Evolutionary conservation across 768 basidiomycete genomes (phyloP).

Genomic region (Lactifluus pinguis): DNA sequence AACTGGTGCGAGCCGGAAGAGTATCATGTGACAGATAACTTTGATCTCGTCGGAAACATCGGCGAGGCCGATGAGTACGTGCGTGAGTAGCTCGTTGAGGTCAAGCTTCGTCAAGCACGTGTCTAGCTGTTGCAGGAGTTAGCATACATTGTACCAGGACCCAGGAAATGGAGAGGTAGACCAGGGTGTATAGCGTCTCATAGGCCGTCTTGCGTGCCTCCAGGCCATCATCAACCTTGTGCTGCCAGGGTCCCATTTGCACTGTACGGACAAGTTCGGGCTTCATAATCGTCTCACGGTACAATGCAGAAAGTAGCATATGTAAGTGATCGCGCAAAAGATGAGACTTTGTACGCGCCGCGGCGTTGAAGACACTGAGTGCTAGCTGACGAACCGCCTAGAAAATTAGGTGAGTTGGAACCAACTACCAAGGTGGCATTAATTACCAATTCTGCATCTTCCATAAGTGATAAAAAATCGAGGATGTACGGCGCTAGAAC

Average conservation of each 20-base stretch:
- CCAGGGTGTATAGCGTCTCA: conserved; percentile 93
- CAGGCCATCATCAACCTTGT: conserved; percentile 93
- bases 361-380: conserved; percentile 86
- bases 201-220: conserved; percentile 96
- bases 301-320: conserved; percentile 69
- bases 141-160: not conserved
- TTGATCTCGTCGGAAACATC: conserved; percentile 97
- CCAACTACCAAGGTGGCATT: not conserved
- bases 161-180: conserved; percentile 29
- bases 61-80: conserved; percentile 71
- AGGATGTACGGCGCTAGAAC: conserved; percentile 79
- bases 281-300: conserved; percentile 77
- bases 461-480: conserved; percentile 86
- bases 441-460: conserved; percentile 78
- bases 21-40: conserved; percentile 91
- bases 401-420: not conserved
- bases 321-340: conserved; percentile 79
- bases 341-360: conserved; percentile 89
- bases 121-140: conserved; percentile 50
- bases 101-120: conserved; percentile 87
- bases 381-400: conserved; percentile 88
- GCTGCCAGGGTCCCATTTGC: conserved; percentile 96
- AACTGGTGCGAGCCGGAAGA: conserved; percentile 82
- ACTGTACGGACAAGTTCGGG: conserved; percentile 77
- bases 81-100: conserved; percentile 72